These are phyloP conservation scores for Phalaenopsis hybrid DNA, from an alignment of 116 monocot species.

Conservation along the genomic window DNA sequence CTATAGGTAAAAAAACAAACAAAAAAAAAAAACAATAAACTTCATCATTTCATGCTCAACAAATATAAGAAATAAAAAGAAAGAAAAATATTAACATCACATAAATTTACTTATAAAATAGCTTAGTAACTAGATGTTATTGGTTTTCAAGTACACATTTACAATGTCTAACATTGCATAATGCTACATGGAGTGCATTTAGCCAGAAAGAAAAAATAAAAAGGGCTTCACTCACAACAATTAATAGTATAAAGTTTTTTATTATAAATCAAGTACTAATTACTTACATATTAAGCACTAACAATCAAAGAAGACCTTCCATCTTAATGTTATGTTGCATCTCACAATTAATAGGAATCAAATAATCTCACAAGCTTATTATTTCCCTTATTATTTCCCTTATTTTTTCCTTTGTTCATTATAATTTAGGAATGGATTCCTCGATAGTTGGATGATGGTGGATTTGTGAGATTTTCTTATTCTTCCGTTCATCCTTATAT, in stretches of 20 bases:
- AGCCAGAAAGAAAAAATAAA: not conserved
- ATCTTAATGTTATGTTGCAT: too few relatives aligned
- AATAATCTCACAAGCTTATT: too few relatives aligned
- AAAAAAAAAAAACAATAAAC: too few relatives aligned
- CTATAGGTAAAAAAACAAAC: too few relatives aligned
- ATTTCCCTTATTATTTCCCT: too few relatives aligned
- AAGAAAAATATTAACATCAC: not conserved
- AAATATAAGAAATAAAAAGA: not conserved
- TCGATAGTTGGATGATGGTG: too few relatives aligned
- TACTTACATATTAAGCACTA: not conserved
- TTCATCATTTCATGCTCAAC: not conserved
- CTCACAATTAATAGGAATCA: too few relatives aligned
- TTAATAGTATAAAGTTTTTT: not conserved
- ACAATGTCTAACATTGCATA: not conserved
- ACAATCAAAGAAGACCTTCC: not conserved
- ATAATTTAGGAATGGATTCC: too few relatives aligned
- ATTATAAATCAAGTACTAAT: not conserved
- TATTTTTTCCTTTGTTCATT: too few relatives aligned
- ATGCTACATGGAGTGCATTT: not conserved
- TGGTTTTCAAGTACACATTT: not conserved
- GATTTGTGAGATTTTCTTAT: too few relatives aligned
- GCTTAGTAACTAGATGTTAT: not conserved
- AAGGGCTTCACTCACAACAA: not conserved
- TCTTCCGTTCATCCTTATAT: too few relatives aligned
- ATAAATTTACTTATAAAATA: not conserved